phyloP scores from a whole-genome alignment of 495 filamentous ascomycete genomes.

The Trichoderma asperelloides region DNA sequence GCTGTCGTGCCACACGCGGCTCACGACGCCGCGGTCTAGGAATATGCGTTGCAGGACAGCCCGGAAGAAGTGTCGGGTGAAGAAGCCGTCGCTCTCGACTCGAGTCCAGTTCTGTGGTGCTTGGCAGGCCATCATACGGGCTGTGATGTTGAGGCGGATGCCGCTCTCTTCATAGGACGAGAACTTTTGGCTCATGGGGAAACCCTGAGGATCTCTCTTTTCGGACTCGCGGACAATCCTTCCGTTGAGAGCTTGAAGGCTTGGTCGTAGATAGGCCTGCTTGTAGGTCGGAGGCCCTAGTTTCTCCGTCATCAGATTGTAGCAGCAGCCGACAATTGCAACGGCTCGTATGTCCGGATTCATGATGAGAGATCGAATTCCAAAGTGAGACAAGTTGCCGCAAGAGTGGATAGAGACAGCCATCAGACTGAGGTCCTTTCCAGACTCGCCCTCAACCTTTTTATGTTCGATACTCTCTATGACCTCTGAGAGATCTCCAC shows the following conservation, averaged over 20 bases:
- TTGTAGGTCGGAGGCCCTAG: conserved; percentile 82
- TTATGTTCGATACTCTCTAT: conserved; percentile 18
- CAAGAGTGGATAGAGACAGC: conserved; percentile 94
- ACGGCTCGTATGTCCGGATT: conserved; percentile 80
- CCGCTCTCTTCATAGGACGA: conserved; percentile 52
- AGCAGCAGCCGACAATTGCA: conserved; percentile 94
- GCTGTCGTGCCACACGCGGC: conserved; percentile 38
- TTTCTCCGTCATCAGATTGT: conserved; percentile 89
- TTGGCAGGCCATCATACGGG: conserved; percentile 93
- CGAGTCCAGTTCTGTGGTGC: conserved; percentile 86
- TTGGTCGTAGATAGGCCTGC: conserved; percentile 52
- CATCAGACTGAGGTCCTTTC: conserved; percentile 51
- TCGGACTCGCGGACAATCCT: conserved; percentile 39
- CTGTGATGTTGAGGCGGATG: conserved; percentile 85
- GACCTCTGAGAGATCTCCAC: conserved; percentile 51
- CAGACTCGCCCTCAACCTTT: conserved; percentile 22
- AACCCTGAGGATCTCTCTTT: conserved; percentile 75
- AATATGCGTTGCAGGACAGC: conserved; percentile 86
- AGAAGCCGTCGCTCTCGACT: conserved; percentile 74
- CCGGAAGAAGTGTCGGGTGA: conserved; percentile 89
- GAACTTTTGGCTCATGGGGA: conserved; percentile 79
- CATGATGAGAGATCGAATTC: conserved; percentile 70
- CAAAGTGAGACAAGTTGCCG: conserved; percentile 93
- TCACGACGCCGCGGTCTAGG: conserved; percentile 66
- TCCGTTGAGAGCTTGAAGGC: conserved; percentile 49